Evolutionary conservation across 352 stramenopile genomes (phyloP).

Genomic region (Poterioochromonas sp.): DNA sequence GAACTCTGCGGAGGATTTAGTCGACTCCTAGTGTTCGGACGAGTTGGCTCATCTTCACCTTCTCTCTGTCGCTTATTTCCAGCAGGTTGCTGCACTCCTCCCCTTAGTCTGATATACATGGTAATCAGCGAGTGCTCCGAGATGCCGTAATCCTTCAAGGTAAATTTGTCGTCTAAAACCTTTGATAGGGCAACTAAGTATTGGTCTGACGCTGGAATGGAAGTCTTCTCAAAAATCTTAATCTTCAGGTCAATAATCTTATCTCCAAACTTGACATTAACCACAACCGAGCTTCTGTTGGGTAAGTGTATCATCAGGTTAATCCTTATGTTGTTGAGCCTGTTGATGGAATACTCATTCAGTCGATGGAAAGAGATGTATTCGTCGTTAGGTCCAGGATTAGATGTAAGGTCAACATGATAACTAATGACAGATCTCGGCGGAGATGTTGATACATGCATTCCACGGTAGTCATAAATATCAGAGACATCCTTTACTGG

Average conservation of each 20-base stretch:
- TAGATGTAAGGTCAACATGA: constrained; percentile 33
- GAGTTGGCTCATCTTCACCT: constrained; percentile 27
- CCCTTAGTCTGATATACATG: constrained; percentile 34
- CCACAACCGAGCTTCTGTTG: constrained; percentile 32
- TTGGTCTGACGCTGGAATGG: constrained; percentile 30
- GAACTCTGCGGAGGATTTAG: constrained; percentile 33
- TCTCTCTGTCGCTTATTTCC: constrained; percentile 32
- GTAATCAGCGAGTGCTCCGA: constrained; percentile 33
- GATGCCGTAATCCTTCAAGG: constrained; percentile 30
- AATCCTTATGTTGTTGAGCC: constrained; percentile 31
- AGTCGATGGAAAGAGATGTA: constrained; percentile 33
- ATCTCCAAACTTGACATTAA: constrained; percentile 34
- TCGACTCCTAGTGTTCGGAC: constrained; percentile 33
- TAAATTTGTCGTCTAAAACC: constrained; percentile 31
- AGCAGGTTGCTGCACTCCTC: constrained; percentile 30
- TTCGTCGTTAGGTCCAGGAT: constrained; percentile 29
- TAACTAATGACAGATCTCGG: constrained; percentile 33
- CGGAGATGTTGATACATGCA: constrained; percentile 34
- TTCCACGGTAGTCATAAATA: constrained; percentile 34
- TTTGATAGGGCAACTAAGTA: constrained; percentile 32
- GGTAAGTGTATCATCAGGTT: constrained; percentile 35
- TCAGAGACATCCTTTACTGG: constrained; percentile 28
- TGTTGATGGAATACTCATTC: constrained; percentile 33
- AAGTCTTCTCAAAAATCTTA: constrained; percentile 34
- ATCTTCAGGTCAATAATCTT: constrained; percentile 34